Evolutionary conservation across 139 green algal species (phyloP).

Genomic region (Tetradesmus obliquus): DNA sequence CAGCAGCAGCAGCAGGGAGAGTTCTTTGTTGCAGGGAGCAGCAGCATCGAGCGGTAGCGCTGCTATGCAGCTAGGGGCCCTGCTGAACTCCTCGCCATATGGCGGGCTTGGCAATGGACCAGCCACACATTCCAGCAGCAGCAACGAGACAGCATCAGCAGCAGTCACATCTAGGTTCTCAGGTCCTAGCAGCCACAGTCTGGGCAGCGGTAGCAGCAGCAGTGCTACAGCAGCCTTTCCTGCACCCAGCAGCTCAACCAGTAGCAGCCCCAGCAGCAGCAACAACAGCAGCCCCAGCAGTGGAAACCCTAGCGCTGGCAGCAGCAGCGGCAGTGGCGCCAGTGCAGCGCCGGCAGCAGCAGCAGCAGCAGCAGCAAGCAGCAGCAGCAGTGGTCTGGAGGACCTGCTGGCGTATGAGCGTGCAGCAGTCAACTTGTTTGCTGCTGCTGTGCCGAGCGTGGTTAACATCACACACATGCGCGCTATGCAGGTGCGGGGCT

Average conservation of each 20-base stretch:
- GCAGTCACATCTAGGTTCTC: neutral
- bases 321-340: neutral
- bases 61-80: neutral
- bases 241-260: neutral
- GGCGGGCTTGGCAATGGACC: neutral
- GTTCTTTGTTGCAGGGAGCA: neutral
- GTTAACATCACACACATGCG: constrained; percentile 31
- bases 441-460: neutral
- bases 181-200: neutral
- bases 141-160: neutral
- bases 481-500: neutral
- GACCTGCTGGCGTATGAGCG: constrained; percentile 5
- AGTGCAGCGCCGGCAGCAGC: neutral
- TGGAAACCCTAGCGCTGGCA: neutral
- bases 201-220: neutral
- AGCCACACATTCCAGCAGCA: neutral
- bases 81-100: neutral
- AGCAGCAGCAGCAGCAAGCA: neutral
- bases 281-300: neutral
- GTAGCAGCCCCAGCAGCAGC: constrained; percentile 5
- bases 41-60: neutral
- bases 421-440: neutral
- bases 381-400: neutral
- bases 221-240: neutral
- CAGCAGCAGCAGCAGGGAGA: neutral